Base-by-base conservation (phyloP, 2,329 filamentous ascomycete species). In the Sarocladium brachiariae region DNA sequence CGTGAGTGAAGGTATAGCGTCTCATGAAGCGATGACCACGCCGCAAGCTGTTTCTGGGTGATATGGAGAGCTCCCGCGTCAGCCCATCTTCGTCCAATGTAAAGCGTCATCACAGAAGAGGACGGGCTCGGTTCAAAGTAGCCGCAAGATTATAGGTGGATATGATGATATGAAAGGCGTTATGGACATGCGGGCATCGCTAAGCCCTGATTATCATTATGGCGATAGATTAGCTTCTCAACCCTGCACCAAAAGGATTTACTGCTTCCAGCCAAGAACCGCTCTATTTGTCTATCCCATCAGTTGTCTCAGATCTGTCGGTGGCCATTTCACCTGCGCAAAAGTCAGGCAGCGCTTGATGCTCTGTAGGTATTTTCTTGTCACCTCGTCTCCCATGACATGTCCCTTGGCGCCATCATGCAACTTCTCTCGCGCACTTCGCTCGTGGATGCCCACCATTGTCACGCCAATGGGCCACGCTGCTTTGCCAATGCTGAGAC, bases 361-460 rank as follows among this genome's bases (percentile, higher is more conserved):
- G 65, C 92, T 96, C 73, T 99, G 93, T 58, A 99, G 69, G 64
- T 91, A 96, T 71, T 97, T 99, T 57, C 93, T 80, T 49, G 93
- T 99, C 39, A 87, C 84, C 71, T 99, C 93, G 64, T 97, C 93
- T 52, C 90, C 92, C 84, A 99, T 90, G 60, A 97, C 96, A 66
- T 99, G 91, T 3, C 92, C 93, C 61, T 90, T 86, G 62, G 86
- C 83, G 52, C 84, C 86, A 65, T 93, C 83, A 65, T 97, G 91
- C 53, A 99, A 73, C 71, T 99, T 99, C 71, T 99, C 93, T 55
- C 93, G 81, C 18, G 93, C 92, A 58, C 87, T 93, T 63, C 93
- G 83, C 75, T 97, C 93, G 79, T 99, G 93, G 60, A 99, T 99
- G 75, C 93, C 93, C 62, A 99, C 93, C 93, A 97, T 99, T 66